Percentiles rank a stretch among this genome's conserved stretches.
These are phyloP conservation scores for Yamadazyma songkhlaensis DNA, from an alignment of 1,139 yeast species.

Conservation along the genomic window DNA sequence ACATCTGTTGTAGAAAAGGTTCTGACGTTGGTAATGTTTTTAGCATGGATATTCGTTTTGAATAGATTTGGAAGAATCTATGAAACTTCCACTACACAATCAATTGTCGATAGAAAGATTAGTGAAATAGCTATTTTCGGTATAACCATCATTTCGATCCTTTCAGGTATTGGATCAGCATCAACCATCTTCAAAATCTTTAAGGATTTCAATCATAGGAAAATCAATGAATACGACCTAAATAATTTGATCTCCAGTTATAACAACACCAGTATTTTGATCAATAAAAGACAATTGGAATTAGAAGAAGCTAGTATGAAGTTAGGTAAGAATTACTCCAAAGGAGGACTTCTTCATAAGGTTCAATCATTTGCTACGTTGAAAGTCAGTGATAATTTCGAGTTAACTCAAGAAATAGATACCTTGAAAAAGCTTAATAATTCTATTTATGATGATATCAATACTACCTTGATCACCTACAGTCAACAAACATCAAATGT, in stretches of 20 bases:
- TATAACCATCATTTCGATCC: constrained; percentile 63
- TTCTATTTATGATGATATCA: constrained; percentile 29
- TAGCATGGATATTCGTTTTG: constrained; percentile 32
- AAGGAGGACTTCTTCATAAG: constrained; percentile 31
- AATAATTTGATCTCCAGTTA: constrained; percentile 32
- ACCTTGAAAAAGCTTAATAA: constrained; percentile 27
- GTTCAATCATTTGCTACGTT: constrained; percentile 44
- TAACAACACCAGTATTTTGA: constrained; percentile 37
- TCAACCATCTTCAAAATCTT: constrained; percentile 48
- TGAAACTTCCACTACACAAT: constrained; percentile 9
- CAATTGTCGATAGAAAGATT: constrained; percentile 40
- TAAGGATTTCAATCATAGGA: constrained; percentile 4
- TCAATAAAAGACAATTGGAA: constrained; percentile 32
- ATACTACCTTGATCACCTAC: constrained; percentile 18
- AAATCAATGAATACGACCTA: constrained; percentile 21
- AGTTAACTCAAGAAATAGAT: constrained; percentile 35
- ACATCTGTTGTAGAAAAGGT: constrained; percentile 8
- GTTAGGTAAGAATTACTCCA: too few species aligned
- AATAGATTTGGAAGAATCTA: constrained; percentile 31
- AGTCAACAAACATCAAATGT: constrained; percentile 10
- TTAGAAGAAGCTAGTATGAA: constrained; percentile 15
- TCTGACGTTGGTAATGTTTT: not conserved
- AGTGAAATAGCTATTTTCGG: constrained; percentile 70
- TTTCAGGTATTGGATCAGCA: constrained; percentile 75
- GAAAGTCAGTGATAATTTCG: constrained; percentile 21